phyloP scores from a whole-genome alignment of 2,329 filamentous ascomycete genomes.

The Ampelomyces quisqualis region DNA sequence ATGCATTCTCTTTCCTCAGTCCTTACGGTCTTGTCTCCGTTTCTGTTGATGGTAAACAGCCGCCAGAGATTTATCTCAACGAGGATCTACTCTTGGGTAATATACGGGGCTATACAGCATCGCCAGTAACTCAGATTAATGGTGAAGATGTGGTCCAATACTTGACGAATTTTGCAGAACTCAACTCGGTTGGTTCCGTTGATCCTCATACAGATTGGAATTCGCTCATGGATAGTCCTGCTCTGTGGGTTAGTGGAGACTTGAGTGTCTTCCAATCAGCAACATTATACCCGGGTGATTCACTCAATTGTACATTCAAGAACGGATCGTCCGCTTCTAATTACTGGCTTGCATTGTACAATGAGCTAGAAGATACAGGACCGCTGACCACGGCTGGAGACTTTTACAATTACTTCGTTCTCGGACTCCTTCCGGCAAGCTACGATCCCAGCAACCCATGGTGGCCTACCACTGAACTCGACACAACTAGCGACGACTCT shows the following conservation, averaged over 20 bases:
- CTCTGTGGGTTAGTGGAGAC: not conserved
- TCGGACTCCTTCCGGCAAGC: constrained; percentile 24
- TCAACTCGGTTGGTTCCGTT: constrained; percentile 40
- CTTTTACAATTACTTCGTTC: constrained; percentile 50
- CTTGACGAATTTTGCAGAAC: constrained; percentile 21
- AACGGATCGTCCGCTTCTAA: constrained; percentile 17
- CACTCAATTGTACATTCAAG: constrained; percentile 25
- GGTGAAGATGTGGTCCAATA: constrained; percentile 24
- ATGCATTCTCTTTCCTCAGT: constrained; percentile 28
- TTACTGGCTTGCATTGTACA: constrained; percentile 27
- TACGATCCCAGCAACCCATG: not conserved
- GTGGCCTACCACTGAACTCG: not conserved
- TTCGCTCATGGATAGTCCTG: constrained; percentile 26
- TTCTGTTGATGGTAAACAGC: constrained; percentile 25
- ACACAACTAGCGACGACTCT: constrained; percentile 3
- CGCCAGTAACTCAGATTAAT: constrained; percentile 30
- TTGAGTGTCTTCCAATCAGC: not conserved
- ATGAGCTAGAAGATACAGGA: constrained; percentile 18
- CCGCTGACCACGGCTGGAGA: constrained; percentile 46
- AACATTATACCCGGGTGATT: constrained; percentile 43
- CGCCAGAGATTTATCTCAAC: constrained; percentile 39
- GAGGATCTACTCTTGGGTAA: constrained; percentile 27
- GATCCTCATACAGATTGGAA: constrained; percentile 50
- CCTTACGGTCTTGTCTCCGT: constrained; percentile 28
- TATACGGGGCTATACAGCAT: constrained; percentile 23